Evolutionary conservation across 2,329 filamentous ascomycete species (phyloP).

Genomic region (Talaromyces sp.): DNA sequence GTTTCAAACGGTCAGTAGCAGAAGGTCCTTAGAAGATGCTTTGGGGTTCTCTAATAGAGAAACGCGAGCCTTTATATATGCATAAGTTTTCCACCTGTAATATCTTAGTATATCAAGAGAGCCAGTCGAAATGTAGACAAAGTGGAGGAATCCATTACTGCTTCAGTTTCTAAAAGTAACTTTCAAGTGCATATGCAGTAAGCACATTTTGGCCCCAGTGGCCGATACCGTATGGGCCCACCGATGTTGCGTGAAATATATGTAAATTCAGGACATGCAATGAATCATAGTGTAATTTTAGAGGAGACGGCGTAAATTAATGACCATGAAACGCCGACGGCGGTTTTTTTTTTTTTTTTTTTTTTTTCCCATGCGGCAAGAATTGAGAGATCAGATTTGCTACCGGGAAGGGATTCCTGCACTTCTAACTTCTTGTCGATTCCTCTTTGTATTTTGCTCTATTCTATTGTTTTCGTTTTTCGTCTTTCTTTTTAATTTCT

Average conservation of each 20-base stretch:
- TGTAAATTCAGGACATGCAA: neutral
- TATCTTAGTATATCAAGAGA: neutral
- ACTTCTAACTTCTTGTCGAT: neutral
- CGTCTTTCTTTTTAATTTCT: neutral
- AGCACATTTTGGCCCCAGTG: neutral
- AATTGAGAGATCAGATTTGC: neutral
- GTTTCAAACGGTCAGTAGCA: neutral
- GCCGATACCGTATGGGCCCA: neutral
- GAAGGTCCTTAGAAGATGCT: neutral
- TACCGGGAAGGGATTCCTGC: neutral
- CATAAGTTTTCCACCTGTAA: neutral
- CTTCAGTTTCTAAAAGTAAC: neutral
- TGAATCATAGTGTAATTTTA: neutral
- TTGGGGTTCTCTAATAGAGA: neutral
- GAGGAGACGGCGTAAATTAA: neutral
- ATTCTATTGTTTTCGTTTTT: neutral
- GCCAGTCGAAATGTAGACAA: neutral
- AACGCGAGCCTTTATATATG: neutral
- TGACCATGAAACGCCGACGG: neutral
- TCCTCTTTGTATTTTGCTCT: no score
- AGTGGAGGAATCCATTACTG: neutral
- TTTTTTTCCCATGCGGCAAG: neutral
- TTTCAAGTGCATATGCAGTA: neutral
- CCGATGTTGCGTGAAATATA: neutral
- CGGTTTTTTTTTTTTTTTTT: neutral